Percentiles rank a stretch among this genome's conserved stretches.
These are phyloP conservation scores for Cystofilobasidium capitatum DNA, from an alignment of 768 basidiomycete species.

Conservation along the genomic window DNA sequence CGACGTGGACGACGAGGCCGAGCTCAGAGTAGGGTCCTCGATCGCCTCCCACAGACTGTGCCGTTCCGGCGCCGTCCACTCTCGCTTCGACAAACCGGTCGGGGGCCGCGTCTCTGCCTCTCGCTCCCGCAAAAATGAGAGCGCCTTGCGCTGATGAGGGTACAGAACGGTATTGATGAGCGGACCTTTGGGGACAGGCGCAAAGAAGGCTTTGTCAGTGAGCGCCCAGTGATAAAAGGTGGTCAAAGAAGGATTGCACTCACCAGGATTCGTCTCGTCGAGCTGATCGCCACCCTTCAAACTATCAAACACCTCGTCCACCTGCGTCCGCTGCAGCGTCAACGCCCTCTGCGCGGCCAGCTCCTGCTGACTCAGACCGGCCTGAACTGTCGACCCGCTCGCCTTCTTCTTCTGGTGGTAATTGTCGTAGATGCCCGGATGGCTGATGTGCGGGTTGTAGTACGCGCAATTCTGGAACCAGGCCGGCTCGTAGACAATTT, in stretches of 20 bases:
- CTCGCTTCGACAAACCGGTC: conserved; percentile 28
- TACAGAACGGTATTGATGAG: conserved; percentile 74
- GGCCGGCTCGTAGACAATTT: conserved; percentile 52
- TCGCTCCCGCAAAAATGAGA: conserved; percentile 87
- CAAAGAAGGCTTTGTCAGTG: conserved; percentile 40
- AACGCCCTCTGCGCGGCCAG: conserved; percentile 55
- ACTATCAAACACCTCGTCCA: conserved; percentile 86
- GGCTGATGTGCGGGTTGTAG: conserved; percentile 65
- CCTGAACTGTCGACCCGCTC: conserved; percentile 2
- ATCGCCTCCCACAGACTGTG: conserved; percentile 28
- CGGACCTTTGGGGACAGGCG: conserved; percentile 32
- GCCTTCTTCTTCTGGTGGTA: conserved; percentile 25
- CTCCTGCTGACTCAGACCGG: conserved; percentile 2
- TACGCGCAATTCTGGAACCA: conserved; percentile 57
- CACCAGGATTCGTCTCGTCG: conserved; percentile 73
- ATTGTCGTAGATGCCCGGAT: conserved; percentile 25
- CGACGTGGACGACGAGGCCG: conserved; percentile 2
- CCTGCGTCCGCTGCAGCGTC: conserved; percentile 83
- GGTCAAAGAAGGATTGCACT: conserved; percentile 38
- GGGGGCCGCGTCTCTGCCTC: conserved; percentile 44
- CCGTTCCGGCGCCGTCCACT: conserved; percentile 16
- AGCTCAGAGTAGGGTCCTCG: too few relatives aligned
- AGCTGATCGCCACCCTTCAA: conserved; percentile 80
- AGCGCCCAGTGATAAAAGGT: conserved; percentile 29
- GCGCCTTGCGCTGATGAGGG: conserved; percentile 95